Base-by-base conservation (phyloP, 2,329 filamentous ascomycete genomes). In the Colletotrichum plurivorum region DNA sequence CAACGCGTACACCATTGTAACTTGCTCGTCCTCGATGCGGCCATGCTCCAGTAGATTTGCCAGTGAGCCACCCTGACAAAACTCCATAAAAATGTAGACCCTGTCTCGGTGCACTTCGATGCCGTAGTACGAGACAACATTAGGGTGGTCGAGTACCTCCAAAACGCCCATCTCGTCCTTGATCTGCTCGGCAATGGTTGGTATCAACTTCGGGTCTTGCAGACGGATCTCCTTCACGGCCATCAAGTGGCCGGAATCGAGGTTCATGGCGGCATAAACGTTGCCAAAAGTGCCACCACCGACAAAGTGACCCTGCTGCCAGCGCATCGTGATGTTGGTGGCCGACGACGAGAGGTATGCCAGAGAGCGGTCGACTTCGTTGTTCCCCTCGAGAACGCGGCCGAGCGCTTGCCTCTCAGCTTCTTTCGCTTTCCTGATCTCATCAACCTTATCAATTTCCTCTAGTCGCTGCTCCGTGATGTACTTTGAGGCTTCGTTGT, bases 71-170 rank as follows among this genome's bases (percentile, higher is more conserved):
- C 96, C 95, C 5, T 94, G 97, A 80, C 96, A 99, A 81, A 97
- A 98, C 80, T 99, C 96, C 96, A 99, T 99, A 79, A 99, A 99
- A 73, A 99, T 98, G 81, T 98, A 99, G n/a, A 99, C 96, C 78
- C 97, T 96, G 85, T 99, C 96, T 71, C 96, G 90, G 81, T 99
- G 96, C 3, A 98, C 96, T 80, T 99, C 96, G 76, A 99, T 98
- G 67, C 96, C 96, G 77, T 96, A 96, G 81, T 99, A 99, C 10
- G 94, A 95, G 22, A 99, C 97, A 70, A 99, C 94, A 78, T 99
- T 99, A 22, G 96, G 96, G 78, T 99, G 96, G 76, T 99, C 95
- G 53, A 99, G 87, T 1, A 98, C 93, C 80, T 98, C 95, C 56
- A 99, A 84, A 5, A 99, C 95, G 59, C 93, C 92, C 95, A 99